phyloP scores from a whole-genome alignment of 108 stramenopile genomes.

The Nannochloropsis granulata region DNA sequence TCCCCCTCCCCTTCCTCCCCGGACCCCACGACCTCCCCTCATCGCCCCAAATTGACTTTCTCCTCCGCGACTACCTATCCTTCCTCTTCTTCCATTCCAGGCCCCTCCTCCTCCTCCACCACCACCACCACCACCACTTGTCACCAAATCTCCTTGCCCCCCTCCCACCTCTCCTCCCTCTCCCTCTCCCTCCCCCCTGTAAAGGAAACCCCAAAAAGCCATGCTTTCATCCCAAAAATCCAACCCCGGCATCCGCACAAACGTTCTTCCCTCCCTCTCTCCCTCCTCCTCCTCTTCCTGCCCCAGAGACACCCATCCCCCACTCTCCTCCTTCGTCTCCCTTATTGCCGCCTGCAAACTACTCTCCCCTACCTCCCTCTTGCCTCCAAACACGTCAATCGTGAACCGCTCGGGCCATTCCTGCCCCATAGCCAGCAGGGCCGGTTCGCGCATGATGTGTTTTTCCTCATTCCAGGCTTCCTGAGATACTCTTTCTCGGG shows the following conservation, averaged over 20 bases:
- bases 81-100: slow-evolving; percentile 53
- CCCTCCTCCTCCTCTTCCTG: not conserved
- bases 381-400: not conserved
- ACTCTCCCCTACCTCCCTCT: not conserved
- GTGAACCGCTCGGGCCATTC: not conserved
- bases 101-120: not conserved
- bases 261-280: not conserved
- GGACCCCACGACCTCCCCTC: not conserved
- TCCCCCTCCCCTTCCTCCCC: not conserved
- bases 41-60: not conserved
- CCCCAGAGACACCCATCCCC: not conserved
- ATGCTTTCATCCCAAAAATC: not conserved
- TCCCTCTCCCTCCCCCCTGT: slow-evolving; percentile 33
- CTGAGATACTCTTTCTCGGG: not conserved
- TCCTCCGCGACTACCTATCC: slow-evolving; percentile 1
- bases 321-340: not conserved
- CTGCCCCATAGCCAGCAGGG: not conserved
- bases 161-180: slow-evolving; percentile 44
- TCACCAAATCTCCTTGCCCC: not conserved
- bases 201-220: not conserved
- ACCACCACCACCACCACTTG: not conserved
- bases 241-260: not conserved
- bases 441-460: not conserved
- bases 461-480: not conserved
- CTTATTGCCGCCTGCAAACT: not conserved